Base-by-base conservation (phyloP, 2,329 filamentous ascomycete genomes). In the Claviceps paspali region DNA sequence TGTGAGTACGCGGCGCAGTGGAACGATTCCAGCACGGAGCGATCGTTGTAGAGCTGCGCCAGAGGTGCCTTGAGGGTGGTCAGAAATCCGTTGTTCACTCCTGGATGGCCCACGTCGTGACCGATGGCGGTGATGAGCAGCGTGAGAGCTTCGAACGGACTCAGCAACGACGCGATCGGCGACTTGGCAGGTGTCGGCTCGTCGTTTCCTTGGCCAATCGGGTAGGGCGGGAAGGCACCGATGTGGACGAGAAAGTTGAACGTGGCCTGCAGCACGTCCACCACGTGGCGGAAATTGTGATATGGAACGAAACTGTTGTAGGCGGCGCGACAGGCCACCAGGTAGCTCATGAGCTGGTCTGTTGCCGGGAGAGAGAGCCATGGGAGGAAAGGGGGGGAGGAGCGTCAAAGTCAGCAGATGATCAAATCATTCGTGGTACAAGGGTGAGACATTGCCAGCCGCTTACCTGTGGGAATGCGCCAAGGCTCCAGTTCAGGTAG, bases 281-380 rank as follows among this genome's bases (percentile, higher is more conserved):
- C 80, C 17, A 94, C 91, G 59, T 98, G 91, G 38, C 88, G 82
- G 56, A 96, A 98, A 60, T 98, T 98, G 65, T 98, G 91, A 53
- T 96, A 98, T 17, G 88, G 82, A 26, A 95, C 86, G 56, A 94
- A 94, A 41, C 76, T 82, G 57, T 96, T 96, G 63, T 98, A 98
- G n/a, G 91, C 84, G 33, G 81, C 78, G 43, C 88, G 80, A 52
- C 86, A 91, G 37, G 87, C 86, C 44, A 93, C 72, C 42, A 96
- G 67, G 52, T 94, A 96, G 38, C 75, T 78, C 45, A 82, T 80
- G 21, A 98, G 67, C 55, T 92, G 79, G 48, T 82, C 85, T 83
- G 51, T 30, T 45, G 37, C 41, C n/a, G n/a, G n/a, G n/a, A n/a
- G n/a, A n/a, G n/a, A n/a, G n/a, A n/a, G 44, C 41, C 34, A 29